These are phyloP conservation scores for Glebionis coronaria DNA, from an alignment of 129 eudicot genomes.

Conservation along the genomic window DNA sequence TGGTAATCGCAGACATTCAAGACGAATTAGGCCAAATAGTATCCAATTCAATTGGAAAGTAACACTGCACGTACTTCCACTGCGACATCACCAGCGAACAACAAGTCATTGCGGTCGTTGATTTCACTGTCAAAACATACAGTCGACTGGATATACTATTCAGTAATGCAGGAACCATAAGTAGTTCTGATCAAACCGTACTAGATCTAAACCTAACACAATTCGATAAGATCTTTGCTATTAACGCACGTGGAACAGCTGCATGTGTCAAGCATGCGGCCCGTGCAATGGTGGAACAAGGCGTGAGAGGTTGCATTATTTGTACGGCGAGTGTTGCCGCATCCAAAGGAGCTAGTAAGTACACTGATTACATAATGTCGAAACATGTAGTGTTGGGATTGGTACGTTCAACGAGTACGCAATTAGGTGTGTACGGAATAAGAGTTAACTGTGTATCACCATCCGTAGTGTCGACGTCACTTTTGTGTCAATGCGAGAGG, in stretches of 20 bases:
- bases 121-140: conserved; percentile 24
- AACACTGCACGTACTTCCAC: conserved; percentile 28
- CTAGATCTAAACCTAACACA: conserved; percentile 22
- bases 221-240: conserved; percentile 16
- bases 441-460: conserved; percentile 40
- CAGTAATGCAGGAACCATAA: conserved; percentile 42
- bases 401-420: conserved; percentile 32
- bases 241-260: conserved; percentile 30
- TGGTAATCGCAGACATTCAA: conserved; percentile 44
- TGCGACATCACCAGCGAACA: conserved; percentile 39
- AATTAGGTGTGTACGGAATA: conserved; percentile 31
- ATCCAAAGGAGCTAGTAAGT: conserved; percentile 17
- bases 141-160: conserved; percentile 47
- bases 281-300: conserved; percentile 26
- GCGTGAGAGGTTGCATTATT: conserved; percentile 24
- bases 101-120: conserved; percentile 28
- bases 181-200: conserved; percentile 9
- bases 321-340: conserved; percentile 31
- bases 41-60: conserved; percentile 29
- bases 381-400: conserved; percentile 36
- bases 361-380: conserved; percentile 30
- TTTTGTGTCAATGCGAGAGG: conserved; percentile 11
- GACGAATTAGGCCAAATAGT: conserved; percentile 36
- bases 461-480: conserved; percentile 23
- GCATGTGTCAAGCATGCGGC: conserved; percentile 35